phyloP scores from a whole-genome alignment of 169 alveolate species.

The Cyclospora cayetanensis region DNA sequence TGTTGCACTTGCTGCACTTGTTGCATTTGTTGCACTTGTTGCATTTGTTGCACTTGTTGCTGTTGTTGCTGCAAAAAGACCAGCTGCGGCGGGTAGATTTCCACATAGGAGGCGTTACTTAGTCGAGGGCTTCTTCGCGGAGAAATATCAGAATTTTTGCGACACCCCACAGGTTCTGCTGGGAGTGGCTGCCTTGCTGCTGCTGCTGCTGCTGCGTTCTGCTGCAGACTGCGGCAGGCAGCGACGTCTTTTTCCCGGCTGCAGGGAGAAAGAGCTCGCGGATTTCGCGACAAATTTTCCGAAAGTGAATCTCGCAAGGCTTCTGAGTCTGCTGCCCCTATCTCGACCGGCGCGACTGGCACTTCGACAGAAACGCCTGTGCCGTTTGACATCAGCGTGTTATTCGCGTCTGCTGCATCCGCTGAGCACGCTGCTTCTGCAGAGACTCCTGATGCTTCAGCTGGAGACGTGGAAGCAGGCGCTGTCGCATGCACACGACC shows the following conservation, averaged over 20 bases:
- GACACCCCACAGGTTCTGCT: not conserved
- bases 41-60: not conserved
- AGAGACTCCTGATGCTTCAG: not conserved
- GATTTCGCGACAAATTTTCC: too few relatives aligned
- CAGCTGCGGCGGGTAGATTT: conserved; percentile 8
- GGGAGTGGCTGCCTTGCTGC: not conserved
- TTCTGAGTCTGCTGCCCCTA: too few relatives aligned
- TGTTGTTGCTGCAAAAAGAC: conserved; percentile 9
- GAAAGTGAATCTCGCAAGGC: too few relatives aligned
- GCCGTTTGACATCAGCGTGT: too few relatives aligned
- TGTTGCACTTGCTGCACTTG: not conserved
- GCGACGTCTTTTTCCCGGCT: too few relatives aligned
- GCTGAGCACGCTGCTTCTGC: not conserved
- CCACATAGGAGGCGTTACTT: too few relatives aligned
- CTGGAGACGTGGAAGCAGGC: not conserved
- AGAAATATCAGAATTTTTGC: not conserved
- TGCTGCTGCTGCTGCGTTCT: conserved; percentile 23
- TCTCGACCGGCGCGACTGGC: too few relatives aligned
- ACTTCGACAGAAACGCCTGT: too few relatives aligned
- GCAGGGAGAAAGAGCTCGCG: too few relatives aligned
- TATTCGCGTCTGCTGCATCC: too few relatives aligned
- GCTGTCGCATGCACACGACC: too few relatives aligned
- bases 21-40: not conserved
- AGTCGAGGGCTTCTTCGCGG: not conserved
- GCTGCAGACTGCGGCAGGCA: too few relatives aligned